phyloP scores from a whole-genome alignment of 2,329 filamentous ascomycete genomes.

The Apiospora pterosperma region DNA sequence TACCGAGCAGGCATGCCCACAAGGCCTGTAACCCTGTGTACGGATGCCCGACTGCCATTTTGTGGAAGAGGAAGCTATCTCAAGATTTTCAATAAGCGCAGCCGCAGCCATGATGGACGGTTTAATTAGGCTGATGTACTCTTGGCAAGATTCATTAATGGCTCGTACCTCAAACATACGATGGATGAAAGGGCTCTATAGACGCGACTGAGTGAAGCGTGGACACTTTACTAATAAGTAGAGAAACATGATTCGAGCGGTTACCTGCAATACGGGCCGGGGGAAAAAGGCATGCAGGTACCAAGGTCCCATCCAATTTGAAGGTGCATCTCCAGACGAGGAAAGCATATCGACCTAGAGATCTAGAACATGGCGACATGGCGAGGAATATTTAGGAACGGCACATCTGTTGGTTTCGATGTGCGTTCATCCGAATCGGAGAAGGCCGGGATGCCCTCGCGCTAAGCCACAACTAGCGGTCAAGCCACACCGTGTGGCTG shows the following conservation, averaged over 20 bases:
- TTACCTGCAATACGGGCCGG: not conserved
- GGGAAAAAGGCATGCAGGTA: not conserved
- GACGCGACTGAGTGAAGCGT: not conserved
- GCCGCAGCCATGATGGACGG: not conserved
- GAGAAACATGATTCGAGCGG: not conserved
- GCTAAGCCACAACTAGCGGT: not conserved
- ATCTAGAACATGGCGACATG: not conserved
- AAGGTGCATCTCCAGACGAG: not conserved
- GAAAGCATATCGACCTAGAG: not conserved
- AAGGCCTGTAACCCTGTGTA: not conserved
- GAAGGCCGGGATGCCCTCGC: not conserved
- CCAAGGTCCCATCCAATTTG: not conserved
- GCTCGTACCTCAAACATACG: not conserved
- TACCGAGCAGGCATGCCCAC: not conserved
- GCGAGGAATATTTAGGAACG: not conserved
- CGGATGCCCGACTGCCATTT: not conserved
- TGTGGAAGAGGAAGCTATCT: not conserved
- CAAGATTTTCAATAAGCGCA: not conserved
- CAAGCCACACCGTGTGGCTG: not conserved
- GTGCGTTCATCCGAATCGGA: not conserved
- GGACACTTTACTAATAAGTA: too few relatives aligned
- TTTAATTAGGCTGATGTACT: not conserved
- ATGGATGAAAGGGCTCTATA: not conserved
- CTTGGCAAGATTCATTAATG: not conserved
- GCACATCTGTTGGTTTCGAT: not conserved